These are phyloP conservation scores for Medicago lupulina DNA, from an alignment of 306 rosid genomes.

Conservation along the genomic window DNA sequence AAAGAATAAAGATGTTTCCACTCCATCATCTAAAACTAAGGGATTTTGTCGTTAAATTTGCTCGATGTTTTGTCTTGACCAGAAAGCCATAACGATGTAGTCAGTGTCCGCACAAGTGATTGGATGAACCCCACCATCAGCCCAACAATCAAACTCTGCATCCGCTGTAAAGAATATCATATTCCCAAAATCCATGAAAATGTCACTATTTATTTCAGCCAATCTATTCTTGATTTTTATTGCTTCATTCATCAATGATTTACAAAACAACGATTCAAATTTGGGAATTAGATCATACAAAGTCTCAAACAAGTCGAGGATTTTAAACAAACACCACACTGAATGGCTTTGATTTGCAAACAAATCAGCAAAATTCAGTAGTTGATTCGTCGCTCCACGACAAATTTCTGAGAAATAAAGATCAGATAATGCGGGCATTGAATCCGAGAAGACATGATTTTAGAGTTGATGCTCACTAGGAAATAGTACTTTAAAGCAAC, in stretches of 20 bases:
- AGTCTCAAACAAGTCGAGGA: constrained; percentile 59
- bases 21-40: constrained; percentile 48
- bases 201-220: constrained; percentile 10
- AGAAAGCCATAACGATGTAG: background rate
- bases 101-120: background rate
- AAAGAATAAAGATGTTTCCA: constrained; percentile 44
- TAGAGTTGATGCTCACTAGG: constrained; percentile 74
- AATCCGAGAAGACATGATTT: constrained; percentile 60
- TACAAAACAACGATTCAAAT: constrained; percentile 59
- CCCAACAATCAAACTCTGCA: constrained; percentile 9
- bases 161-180: constrained; percentile 38
- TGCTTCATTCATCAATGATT: constrained; percentile 38
- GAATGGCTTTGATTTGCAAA: constrained; percentile 58
- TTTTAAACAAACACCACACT: constrained; percentile 56
- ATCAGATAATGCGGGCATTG: constrained; percentile 53
- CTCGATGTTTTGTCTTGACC: background rate
- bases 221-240: background rate
- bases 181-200: constrained; percentile 49
- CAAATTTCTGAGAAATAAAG: constrained; percentile 75
- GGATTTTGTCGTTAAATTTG: background rate
- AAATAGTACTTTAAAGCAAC: constrained; percentile 64
- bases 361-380: constrained; percentile 60
- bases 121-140: constrained; percentile 13
- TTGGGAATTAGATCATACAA: constrained; percentile 57
- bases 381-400: constrained; percentile 58